Percentiles rank a stretch among this genome's conserved stretches.
Conservation (phyloP, 805 yeast species). For the Kuraishia borneana region DNA sequence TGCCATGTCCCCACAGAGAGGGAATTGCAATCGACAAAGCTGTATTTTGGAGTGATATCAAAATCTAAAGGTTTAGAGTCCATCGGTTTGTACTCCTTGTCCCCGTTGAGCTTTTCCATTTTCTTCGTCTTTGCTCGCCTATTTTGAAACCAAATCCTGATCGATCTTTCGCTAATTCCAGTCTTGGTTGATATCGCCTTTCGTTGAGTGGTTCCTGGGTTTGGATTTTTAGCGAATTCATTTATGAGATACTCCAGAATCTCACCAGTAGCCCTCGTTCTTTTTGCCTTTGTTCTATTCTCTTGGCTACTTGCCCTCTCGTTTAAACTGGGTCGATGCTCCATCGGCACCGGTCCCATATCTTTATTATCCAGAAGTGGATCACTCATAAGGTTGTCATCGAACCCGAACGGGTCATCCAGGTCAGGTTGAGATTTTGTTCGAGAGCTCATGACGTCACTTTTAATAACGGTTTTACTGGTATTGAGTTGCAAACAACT, state of each 20-base stretch:
- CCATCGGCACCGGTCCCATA: neutral
- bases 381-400: neutral
- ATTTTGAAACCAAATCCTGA: slow-evolving; percentile 89
- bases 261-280: slow-evolving; percentile 44
- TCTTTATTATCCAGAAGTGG: neutral
- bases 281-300: slow-evolving; percentile 14
- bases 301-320: slow-evolving; percentile 9
- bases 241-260: slow-evolving; percentile 55
- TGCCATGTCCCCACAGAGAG: slow-evolving; percentile 77
- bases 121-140: slow-evolving; percentile 71
- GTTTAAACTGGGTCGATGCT: neutral
- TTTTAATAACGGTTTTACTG: too few species aligned
- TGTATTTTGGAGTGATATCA: slow-evolving; percentile 52
- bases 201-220: slow-evolving; percentile 65
- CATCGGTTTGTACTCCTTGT: slow-evolving; percentile 5
- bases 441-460: too few species aligned
- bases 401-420: neutral
- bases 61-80: slow-evolving; percentile 29
- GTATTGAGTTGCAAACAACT: too few species aligned
- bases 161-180: slow-evolving; percentile 79
- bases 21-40: slow-evolving; percentile 56
- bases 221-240: slow-evolving; percentile 64
- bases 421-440: too few species aligned
- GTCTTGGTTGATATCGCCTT: slow-evolving; percentile 60
- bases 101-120: slow-evolving; percentile 36